Conservation (phyloP, 208 protist genomes). For the Acanthamoeba triangularis region DNA sequence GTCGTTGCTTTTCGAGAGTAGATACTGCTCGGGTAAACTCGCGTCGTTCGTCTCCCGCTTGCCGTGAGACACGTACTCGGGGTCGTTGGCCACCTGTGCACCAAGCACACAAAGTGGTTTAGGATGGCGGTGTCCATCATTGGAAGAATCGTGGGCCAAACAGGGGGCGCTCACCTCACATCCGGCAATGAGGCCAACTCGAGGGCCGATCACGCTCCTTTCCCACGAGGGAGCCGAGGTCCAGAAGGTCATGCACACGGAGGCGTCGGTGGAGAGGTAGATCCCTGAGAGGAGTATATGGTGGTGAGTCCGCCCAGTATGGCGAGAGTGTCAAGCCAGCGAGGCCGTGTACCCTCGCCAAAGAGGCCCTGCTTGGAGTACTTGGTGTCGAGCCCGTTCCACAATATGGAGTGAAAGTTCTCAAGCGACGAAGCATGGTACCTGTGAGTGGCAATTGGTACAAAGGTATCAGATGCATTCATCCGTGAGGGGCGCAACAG, state of each 20-base stretch:
- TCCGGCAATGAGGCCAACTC: conserved; percentile 23
- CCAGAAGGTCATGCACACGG: conserved; percentile 61
- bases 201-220: neutral
- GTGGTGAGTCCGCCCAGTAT: neutral
- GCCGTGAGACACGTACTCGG: conserved; percentile 52
- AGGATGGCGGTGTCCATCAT: neutral
- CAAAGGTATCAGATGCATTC: neutral
- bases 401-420: conserved; percentile 73
- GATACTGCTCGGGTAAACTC: conserved; percentile 13
- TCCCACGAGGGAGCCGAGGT: neutral
- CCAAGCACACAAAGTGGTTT: neutral
- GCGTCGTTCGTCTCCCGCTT: neutral
- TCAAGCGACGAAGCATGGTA: conserved; percentile 54
- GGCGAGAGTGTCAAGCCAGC: too few species aligned
- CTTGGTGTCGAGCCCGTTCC: conserved; percentile 67
- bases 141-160: neutral
- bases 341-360: neutral
- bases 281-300: neutral
- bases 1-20: neutral
- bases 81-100: conserved; percentile 46
- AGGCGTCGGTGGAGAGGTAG: conserved; percentile 63
- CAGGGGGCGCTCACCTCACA: conserved; percentile 3
- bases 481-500: neutral
- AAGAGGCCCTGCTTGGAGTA: conserved; percentile 38
- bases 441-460: neutral